Conservation (phyloP, 1,284 basidiomycete species). For the Ustilago esculenta region DNA sequence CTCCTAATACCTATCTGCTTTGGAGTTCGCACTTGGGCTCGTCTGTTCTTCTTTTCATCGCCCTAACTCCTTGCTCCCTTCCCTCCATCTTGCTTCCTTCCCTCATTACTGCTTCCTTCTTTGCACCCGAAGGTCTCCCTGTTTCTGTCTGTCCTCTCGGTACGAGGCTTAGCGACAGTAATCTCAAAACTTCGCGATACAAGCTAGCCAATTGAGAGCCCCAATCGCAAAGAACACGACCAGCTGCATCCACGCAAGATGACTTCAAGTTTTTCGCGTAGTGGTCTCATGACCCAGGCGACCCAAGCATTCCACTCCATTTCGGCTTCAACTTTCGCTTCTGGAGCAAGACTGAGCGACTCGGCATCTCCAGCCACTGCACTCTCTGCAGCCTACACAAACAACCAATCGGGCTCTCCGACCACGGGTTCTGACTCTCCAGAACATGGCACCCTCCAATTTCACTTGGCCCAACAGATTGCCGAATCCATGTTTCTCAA, state of each 20-base stretch:
- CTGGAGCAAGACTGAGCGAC: slow-evolving; percentile 13
- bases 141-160: no score
- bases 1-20: no score
- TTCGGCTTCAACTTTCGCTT: slow-evolving; percentile 16
- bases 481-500: slow-evolving; percentile 30
- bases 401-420: background rate
- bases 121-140: no score
- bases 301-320: slow-evolving; percentile 21
- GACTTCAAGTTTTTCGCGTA: slow-evolving; percentile 27
- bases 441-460: slow-evolving; percentile 16
- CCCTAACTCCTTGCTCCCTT: background rate
- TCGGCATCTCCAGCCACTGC: slow-evolving; percentile 13
- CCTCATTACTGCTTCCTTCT: no score
- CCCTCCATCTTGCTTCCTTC: no score
- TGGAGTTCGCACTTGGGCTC: no score
- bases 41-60: background rate
- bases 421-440: background rate
- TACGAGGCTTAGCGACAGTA: no score
- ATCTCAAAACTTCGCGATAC: no score
- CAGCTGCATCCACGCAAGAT: no score
- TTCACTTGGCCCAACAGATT: slow-evolving; percentile 32
- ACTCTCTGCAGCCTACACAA: slow-evolving; percentile 22
- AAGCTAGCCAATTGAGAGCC: no score
- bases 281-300: slow-evolving; percentile 32
- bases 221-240: no score